A percentile compares a stretch with the other conserved stretches of the same genome.
Conservation (phyloP, 1,139 yeast species). For the Saccharomyces hybrid region DNA sequence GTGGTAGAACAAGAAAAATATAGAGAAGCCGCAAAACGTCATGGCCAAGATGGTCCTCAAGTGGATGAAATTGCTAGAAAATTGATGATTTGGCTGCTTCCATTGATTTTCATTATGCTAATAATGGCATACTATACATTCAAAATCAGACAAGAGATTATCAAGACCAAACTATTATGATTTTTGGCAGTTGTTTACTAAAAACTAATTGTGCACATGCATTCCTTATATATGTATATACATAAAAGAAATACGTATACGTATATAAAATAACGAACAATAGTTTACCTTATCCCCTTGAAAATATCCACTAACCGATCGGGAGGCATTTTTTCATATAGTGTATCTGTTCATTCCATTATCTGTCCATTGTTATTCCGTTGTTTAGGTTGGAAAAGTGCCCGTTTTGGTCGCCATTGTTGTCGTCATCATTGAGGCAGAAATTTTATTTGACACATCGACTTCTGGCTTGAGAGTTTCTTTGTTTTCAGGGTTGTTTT, state of each 20-base stretch:
- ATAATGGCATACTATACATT: constrained; percentile 36
- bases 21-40: constrained; percentile 26
- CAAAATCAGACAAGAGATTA: constrained; percentile 36
- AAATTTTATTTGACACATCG: neutral
- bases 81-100: constrained; percentile 33
- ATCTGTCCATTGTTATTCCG: neutral
- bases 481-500: neutral
- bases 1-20: constrained; percentile 31
- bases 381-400: neutral
- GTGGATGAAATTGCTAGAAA: constrained; percentile 32
- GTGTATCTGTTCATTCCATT: neutral
- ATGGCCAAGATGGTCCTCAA: constrained; percentile 21
- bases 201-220: neutral
- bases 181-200: neutral
- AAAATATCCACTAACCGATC: neutral
- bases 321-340: neutral
- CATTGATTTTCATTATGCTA: constrained; percentile 30
- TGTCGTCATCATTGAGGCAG: neutral
- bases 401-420: neutral
- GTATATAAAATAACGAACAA: neutral
- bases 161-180: constrained; percentile 34
- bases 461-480: neutral
- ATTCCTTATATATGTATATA: neutral
- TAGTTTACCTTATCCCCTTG: neutral
- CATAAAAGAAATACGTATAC: neutral